Base-by-base conservation (phyloP, 352 stramenopile genomes). In the Pythium dissotocum region DNA sequence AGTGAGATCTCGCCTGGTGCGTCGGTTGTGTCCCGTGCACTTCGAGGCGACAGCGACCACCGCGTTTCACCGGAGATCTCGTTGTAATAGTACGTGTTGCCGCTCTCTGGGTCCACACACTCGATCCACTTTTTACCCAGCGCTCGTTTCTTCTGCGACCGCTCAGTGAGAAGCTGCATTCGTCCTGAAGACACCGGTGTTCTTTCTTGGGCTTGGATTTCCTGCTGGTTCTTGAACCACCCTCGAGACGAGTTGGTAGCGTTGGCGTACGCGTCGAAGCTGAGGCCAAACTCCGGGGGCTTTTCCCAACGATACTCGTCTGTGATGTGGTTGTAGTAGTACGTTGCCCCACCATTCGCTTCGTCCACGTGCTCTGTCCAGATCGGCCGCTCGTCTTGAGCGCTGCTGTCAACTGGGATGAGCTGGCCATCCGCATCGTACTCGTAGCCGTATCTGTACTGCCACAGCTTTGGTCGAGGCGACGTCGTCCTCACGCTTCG, bases 81-180 rank as follows among this genome's bases (percentile, higher is more conserved):
- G 63, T 98, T 98, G 75, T 94, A 96, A 63, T 98, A 98, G 71
- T 95, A 98, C 40, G 93, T 84, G 67, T 96, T 76, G 28, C 83
- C 82, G 13, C 83, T 93, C 40, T 89, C 87, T 4, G 75, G 61
- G 64, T 98, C 89, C 28, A 92, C 69, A 51, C 82, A 77, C 63
- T 97, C 89, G 52, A 95, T 69, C 92, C 92, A 98, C 46, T 90
- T 90, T 55, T 80, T 82, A 18, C 82, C 84, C 4, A 93, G 73
- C 14, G 66, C 49, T 18, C 83, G 80, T 44, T 13, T 58, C 32
- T 65, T 70, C 36, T 67, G 59, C 2, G 68, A 73, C 2, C 67
- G 67, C 30, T 69, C 67, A 1, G 67, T 69, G 12, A 73, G 48
- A 21, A 69, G 69, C 52, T 33, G 46, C 16, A 28, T 10, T 49